Evolutionary conservation across 202 grass and related monocot genomes (phyloP).

Genomic region (Alloteropsis angusta): DNA sequence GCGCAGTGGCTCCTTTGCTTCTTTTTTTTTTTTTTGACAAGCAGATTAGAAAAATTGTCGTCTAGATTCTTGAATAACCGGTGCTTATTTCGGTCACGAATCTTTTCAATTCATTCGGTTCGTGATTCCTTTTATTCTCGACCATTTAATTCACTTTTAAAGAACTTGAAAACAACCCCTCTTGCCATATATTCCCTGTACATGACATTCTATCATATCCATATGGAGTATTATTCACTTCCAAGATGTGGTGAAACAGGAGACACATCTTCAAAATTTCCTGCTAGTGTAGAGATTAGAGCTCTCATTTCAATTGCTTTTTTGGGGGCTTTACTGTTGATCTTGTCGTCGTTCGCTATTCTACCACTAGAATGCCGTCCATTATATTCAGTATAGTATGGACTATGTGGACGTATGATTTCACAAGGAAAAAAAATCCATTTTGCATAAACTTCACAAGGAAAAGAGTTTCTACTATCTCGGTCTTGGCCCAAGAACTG

Average conservation of each 20-base stretch:
- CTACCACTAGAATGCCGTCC: background rate
- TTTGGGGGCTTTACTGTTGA: background rate
- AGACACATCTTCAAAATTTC: background rate
- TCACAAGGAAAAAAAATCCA: too few species aligned
- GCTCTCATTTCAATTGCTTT: background rate
- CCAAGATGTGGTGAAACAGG: background rate
- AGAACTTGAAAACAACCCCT: background rate
- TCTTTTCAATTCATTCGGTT: background rate
- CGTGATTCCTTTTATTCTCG: background rate
- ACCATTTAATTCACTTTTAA: background rate
- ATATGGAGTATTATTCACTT: background rate
- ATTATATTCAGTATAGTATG: background rate
- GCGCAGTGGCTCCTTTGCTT: background rate
- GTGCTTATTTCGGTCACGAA: background rate
- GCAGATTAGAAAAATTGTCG: background rate
- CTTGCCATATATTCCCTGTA: background rate
- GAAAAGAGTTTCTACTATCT: background rate
- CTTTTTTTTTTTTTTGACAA: too few species aligned
- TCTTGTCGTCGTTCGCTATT: background rate
- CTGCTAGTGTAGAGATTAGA: background rate
- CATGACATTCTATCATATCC: background rate
- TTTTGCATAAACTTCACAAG: too few species aligned
- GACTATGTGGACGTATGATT: background rate
- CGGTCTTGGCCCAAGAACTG: background rate
- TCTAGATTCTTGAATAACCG: background rate